Conservation (phyloP, 2,329 filamentous ascomycete genomes). For the Arthrobotrys musiformis region DNA sequence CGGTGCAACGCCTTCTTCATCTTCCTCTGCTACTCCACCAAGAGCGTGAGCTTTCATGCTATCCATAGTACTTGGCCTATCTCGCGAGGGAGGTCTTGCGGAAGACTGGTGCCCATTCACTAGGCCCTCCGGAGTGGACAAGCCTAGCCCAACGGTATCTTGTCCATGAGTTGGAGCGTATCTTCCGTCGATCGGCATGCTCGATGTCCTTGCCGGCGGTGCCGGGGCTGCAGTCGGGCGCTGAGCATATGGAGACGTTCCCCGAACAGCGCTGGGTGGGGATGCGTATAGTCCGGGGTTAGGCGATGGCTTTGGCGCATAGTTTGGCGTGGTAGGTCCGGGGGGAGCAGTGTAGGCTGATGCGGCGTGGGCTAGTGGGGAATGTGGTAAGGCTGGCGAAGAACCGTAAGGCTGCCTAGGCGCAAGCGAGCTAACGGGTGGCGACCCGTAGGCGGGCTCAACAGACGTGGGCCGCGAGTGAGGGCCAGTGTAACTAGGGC, state of each 20-base stretch:
- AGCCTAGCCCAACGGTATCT: constrained; percentile 26
- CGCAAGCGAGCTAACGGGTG: constrained; percentile 30
- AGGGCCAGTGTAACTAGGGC: constrained; percentile 33
- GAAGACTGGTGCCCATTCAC: constrained; percentile 22
- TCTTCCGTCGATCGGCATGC: constrained; percentile 28
- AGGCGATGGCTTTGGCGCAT: constrained; percentile 38
- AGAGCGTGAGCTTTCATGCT: constrained; percentile 48
- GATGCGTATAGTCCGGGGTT: constrained; percentile 20
- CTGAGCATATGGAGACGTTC: constrained; percentile 43
- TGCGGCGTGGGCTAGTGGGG: constrained; percentile 14
- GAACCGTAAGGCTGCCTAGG: constrained; percentile 26
- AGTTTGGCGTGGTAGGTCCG: constrained; percentile 10
- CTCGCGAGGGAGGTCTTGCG: constrained; percentile 43
- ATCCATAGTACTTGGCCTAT: constrained; percentile 46
- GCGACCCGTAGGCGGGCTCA: constrained; percentile 32
- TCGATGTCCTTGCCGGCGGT: constrained; percentile 29
- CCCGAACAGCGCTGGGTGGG: constrained; percentile 6
- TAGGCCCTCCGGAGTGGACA: constrained; percentile 16
- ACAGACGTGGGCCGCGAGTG: constrained; percentile 46
- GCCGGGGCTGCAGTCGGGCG: constrained; percentile 20
- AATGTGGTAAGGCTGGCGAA: constrained; percentile 22
- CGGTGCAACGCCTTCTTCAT: constrained; percentile 36
- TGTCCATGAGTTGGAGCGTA: constrained; percentile 24
- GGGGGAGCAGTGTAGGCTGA: constrained; percentile 26
- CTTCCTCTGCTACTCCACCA: constrained; percentile 46